Evolutionary conservation across 2,329 filamentous ascomycete genomes (phyloP).

Genomic region (Podosphaera leucotricha): DNA sequence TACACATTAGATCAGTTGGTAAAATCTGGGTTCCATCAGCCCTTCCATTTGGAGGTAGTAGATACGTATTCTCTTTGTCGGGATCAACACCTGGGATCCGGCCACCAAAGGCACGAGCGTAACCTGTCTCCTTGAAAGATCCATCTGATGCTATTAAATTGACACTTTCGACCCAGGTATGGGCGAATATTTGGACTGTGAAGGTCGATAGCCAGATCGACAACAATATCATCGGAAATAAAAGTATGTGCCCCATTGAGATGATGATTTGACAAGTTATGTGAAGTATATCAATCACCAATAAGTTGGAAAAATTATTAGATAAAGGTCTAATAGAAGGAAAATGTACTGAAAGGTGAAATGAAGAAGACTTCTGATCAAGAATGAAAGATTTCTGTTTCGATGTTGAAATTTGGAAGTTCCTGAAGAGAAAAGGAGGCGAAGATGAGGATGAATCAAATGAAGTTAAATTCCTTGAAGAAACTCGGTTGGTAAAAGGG

Average conservation of each 20-base stretch:
- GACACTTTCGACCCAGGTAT: conserved; percentile 68
- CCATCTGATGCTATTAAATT: conserved; percentile 50
- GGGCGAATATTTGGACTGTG: conserved; percentile 21
- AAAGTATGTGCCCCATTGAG: not conserved
- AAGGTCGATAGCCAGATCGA: conserved; percentile 5
- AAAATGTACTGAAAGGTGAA: no score
- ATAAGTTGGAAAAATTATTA: no score
- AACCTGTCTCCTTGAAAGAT: conserved; percentile 50
- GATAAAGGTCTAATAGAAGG: no score
- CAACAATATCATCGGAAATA: not conserved
- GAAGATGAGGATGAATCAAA: no score
- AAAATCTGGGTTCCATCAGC: conserved; percentile 22
- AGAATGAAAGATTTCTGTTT: no score
- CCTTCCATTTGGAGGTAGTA: conserved; percentile 32
- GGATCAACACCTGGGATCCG: conserved; percentile 34
- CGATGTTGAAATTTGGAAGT: no score
- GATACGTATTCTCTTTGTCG: conserved; percentile 35
- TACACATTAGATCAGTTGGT: conserved; percentile 35
- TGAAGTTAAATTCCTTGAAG: no score
- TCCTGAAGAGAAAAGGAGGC: no score
- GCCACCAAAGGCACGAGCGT: conserved; percentile 43
- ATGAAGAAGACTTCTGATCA: no score
- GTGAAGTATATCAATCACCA: no score
- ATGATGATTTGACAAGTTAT: not conserved
- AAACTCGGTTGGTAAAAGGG: no score